Evolutionary conservation across 2,329 filamentous ascomycete genomes (phyloP).

Genomic region (Colletotrichum navitas): DNA sequence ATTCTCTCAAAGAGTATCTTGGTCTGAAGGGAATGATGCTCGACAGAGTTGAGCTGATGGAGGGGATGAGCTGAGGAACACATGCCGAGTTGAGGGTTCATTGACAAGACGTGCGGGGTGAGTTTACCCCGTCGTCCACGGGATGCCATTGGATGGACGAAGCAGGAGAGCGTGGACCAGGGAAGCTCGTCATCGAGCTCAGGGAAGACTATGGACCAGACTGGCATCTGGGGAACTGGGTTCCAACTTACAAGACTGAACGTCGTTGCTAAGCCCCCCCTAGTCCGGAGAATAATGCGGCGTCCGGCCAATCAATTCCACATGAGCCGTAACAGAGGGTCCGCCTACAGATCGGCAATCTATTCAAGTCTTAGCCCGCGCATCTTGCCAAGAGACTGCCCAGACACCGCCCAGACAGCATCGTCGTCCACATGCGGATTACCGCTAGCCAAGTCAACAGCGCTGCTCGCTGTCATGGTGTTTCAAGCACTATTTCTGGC

Average conservation of each 20-base stretch:
- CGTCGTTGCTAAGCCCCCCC: slow-evolving; percentile 41
- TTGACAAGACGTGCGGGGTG: slow-evolving; percentile 39
- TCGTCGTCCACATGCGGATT: slow-evolving; percentile 40
- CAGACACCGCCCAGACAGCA: slow-evolving; percentile 41
- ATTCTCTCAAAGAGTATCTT: slow-evolving; percentile 85
- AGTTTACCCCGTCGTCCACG: slow-evolving; percentile 6
- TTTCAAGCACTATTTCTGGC: slow-evolving; percentile 44
- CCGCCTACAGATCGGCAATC: slow-evolving; percentile 42
- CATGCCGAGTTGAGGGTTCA: slow-evolving; percentile 26
- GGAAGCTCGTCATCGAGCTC: slow-evolving; percentile 37
- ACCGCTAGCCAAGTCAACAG: slow-evolving; percentile 38
- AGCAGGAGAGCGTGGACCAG: slow-evolving; percentile 15
- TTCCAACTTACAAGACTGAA: slow-evolving; percentile 32
- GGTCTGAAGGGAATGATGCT: slow-evolving; percentile 88
- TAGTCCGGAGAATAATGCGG: slow-evolving; percentile 42
- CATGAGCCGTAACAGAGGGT: slow-evolving; percentile 24
- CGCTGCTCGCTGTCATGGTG: slow-evolving; percentile 41
- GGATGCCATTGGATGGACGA: slow-evolving; percentile 28
- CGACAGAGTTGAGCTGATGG: slow-evolving; percentile 90
- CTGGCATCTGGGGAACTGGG: slow-evolving; percentile 16
- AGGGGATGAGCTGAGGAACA: slow-evolving; percentile 75
- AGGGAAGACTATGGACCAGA: slow-evolving; percentile 28
- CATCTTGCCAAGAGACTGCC: slow-evolving; percentile 43
- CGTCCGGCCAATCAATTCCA: slow-evolving; percentile 39
- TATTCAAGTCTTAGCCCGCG: slow-evolving; percentile 40